Conservation (phyloP, 257 asterid genomes). For the Solanum chmielewskii region DNA sequence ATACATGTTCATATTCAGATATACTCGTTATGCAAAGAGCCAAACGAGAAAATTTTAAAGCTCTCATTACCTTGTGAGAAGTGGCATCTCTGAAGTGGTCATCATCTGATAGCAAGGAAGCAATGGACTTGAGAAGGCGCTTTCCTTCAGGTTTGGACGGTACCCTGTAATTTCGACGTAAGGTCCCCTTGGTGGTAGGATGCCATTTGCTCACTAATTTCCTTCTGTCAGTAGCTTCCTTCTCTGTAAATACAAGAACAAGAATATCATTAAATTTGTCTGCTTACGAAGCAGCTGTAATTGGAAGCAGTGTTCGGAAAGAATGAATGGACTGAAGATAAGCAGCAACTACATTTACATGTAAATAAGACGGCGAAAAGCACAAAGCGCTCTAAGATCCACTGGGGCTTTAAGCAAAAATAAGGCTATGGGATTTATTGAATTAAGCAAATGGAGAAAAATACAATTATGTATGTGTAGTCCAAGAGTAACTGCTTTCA, state of each 20-base stretch:
- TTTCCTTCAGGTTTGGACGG: slow-evolving; percentile 81
- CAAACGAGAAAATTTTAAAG: neutral
- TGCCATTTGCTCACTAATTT: slow-evolving; percentile 94
- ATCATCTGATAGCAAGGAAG: slow-evolving; percentile 83
- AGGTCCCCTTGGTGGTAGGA: slow-evolving; percentile 91
- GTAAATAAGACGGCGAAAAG: neutral
- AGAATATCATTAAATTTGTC: neutral
- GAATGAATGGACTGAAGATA: neutral
- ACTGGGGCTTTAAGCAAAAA: neutral
- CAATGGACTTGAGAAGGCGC: slow-evolving; percentile 65
- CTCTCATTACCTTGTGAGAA: slow-evolving; percentile 67
- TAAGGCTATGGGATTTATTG: neutral
- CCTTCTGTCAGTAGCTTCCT: slow-evolving; percentile 73
- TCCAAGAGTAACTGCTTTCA: neutral
- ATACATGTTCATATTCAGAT: neutral
- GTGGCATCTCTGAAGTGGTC: slow-evolving; percentile 94
- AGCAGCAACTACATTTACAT: neutral
- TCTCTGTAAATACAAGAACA: slow-evolving; percentile 36
- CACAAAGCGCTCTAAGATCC: neutral
- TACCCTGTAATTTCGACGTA: slow-evolving; percentile 75
- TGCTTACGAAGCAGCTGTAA: neutral
- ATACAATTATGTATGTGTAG: neutral
- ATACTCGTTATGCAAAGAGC: neutral
- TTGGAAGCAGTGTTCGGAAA: neutral
- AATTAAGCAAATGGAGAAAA: neutral